Evolutionary conservation across 2,329 filamentous ascomycete species (phyloP).

Genomic region (Alternaria sp.): DNA sequence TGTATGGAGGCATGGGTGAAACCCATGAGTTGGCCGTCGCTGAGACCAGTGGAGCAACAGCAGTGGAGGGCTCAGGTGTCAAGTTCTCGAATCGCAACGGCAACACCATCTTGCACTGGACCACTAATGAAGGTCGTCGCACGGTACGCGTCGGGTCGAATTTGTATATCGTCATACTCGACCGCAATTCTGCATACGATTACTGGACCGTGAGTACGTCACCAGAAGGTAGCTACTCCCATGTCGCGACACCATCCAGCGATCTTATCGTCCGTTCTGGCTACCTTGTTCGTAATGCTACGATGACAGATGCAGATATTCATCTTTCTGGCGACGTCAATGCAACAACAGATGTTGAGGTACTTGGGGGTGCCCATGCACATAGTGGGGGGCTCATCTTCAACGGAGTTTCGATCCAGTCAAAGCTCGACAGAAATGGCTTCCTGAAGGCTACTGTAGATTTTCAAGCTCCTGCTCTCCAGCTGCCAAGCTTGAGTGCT

Average conservation of each 20-base stretch:
- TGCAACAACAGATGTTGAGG: slow-evolving; percentile 68
- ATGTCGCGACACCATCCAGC: slow-evolving; percentile 23
- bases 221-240: slow-evolving; percentile 23
- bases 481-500: slow-evolving; percentile 63
- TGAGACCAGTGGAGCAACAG: slow-evolving; percentile 33
- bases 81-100: slow-evolving; percentile 50
- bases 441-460: slow-evolving; percentile 61
- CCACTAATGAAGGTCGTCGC: slow-evolving; percentile 59
- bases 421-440: slow-evolving; percentile 53
- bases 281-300: slow-evolving; percentile 68
- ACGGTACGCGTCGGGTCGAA: slow-evolving; percentile 58
- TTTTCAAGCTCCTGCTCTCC: slow-evolving; percentile 60
- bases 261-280: slow-evolving; percentile 66
- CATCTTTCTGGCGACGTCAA: slow-evolving; percentile 76
- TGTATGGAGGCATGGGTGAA: slow-evolving; percentile 69
- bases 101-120: slow-evolving; percentile 61
- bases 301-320: slow-evolving; percentile 62
- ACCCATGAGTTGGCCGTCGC: slow-evolving; percentile 66
- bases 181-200: slow-evolving; percentile 70
- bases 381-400: slow-evolving; percentile 62
- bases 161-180: slow-evolving; percentile 63
- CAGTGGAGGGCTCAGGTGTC: slow-evolving; percentile 50
- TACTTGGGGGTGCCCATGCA: slow-evolving; percentile 68
- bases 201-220: slow-evolving; percentile 65
- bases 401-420: slow-evolving; percentile 59